Evolutionary conservation across 495 filamentous ascomycete species (phyloP).

Genomic region (Penicillium waksmanii): DNA sequence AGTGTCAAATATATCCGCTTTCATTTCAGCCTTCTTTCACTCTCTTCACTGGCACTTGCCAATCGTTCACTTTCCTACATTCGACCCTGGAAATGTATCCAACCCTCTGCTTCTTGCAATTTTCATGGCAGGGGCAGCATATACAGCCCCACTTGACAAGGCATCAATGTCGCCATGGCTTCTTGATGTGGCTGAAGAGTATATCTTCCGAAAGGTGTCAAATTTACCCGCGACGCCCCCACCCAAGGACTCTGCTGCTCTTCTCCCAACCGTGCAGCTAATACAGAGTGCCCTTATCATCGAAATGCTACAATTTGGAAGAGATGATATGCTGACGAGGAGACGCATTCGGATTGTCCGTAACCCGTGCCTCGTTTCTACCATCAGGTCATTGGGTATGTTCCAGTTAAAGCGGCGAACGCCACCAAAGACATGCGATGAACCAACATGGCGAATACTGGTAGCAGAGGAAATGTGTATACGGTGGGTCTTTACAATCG

Average conservation of each 20-base stretch:
- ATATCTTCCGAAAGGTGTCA: slow-evolving; percentile 38
- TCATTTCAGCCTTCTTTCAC: slow-evolving; percentile 45
- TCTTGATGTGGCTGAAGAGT: slow-evolving; percentile 44
- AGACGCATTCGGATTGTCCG: slow-evolving; percentile 44
- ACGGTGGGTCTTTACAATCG: slow-evolving; percentile 22
- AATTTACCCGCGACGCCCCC: slow-evolving; percentile 22
- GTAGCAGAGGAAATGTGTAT: slow-evolving; percentile 43
- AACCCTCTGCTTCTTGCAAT: slow-evolving; percentile 39
- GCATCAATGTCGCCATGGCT: slow-evolving; percentile 30
- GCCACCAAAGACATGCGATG: slow-evolving; percentile 23
- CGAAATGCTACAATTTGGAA: slow-evolving; percentile 46
- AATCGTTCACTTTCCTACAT: slow-evolving; percentile 45
- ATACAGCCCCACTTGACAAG: slow-evolving; percentile 30
- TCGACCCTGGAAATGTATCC: slow-evolving; percentile 40
- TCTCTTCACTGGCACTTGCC: slow-evolving; percentile 45
- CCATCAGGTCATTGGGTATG: slow-evolving; percentile 37
- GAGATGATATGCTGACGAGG: slow-evolving; percentile 36
- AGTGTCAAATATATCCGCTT: slow-evolving; percentile 36
- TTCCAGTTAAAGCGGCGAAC: slow-evolving; percentile 33
- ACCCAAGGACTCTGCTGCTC: slow-evolving; percentile 14
- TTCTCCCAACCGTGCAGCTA: slow-evolving; percentile 30
- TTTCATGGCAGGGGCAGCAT: slow-evolving; percentile 40
- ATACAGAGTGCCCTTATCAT: slow-evolving; percentile 44
- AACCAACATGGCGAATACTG: slow-evolving; percentile 30
- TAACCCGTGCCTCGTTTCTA: slow-evolving; percentile 43